A percentile compares a stretch with the other conserved stretches of the same genome.
phyloP scores from a whole-genome alignment of 2,329 filamentous ascomycete genomes.

The Clonostachys byssicola region DNA sequence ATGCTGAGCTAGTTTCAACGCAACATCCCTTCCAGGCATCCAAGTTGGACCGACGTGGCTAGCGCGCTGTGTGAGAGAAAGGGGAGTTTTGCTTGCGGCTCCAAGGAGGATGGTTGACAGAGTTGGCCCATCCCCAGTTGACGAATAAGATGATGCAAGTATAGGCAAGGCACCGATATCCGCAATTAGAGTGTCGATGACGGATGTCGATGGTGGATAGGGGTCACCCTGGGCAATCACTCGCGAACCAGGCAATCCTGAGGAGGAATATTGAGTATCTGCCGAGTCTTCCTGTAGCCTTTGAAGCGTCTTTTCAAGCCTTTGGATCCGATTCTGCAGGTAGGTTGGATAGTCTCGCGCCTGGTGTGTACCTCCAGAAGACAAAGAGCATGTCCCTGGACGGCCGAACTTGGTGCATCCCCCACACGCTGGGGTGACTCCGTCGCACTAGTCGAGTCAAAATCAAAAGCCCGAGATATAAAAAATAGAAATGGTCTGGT shows the following conservation, averaged over 20 bases:
- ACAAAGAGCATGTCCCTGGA: constrained; percentile 10
- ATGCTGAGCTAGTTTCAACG: constrained; percentile 11
- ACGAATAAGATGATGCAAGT: constrained; percentile 6
- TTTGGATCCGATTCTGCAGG: constrained; percentile 9
- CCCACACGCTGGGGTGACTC: constrained; percentile 9
- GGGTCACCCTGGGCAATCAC: no score
- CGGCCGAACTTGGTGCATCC: constrained; percentile 14
- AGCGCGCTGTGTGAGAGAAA: no score
- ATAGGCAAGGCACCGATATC: constrained; percentile 15
- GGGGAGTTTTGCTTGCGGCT: constrained; percentile 4
- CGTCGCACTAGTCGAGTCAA: constrained; percentile 7
- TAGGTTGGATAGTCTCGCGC: constrained; percentile 12
- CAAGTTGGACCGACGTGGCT: no score
- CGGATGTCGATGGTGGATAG: no score
- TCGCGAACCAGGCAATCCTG: no score
- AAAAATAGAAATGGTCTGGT: neutral
- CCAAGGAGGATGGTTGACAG: constrained; percentile 12
- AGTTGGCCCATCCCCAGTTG: constrained; percentile 5
- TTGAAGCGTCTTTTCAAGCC: constrained; percentile 5
- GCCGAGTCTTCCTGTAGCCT: neutral
- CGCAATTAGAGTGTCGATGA: constrained; percentile 12
- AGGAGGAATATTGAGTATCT: neutral
- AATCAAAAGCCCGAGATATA: neutral
- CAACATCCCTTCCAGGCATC: constrained; percentile 8
- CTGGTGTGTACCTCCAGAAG: constrained; percentile 2